These are phyloP conservation scores for Ophiostoma tasmaniense DNA, from an alignment of 2,329 filamentous ascomycete species.

Conservation along the genomic window DNA sequence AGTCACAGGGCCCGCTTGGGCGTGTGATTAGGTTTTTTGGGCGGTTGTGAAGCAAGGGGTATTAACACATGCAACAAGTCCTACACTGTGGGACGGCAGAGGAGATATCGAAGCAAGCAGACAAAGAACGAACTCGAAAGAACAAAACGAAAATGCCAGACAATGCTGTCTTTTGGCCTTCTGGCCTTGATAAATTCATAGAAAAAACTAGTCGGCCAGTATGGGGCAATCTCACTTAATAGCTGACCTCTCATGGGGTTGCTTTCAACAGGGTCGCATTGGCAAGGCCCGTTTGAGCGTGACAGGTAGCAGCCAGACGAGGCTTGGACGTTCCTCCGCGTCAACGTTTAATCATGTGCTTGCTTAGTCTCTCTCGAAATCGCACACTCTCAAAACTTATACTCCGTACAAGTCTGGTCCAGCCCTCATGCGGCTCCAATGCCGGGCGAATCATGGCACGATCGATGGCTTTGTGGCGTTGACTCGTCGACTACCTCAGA, in stretches of 20 bases:
- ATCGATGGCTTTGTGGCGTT: not conserved
- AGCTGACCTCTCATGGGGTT: not conserved
- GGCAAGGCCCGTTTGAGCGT: not conserved
- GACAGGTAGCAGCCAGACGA: not conserved
- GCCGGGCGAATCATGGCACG: not conserved
- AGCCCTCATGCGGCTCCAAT: not conserved
- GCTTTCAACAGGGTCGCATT: slow-evolving; percentile 7
- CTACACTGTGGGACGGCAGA: not conserved
- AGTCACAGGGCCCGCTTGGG: not conserved
- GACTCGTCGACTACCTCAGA: not conserved
- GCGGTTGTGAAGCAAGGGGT: not conserved
- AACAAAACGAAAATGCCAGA: not conserved
- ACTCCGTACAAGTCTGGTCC: not conserved
- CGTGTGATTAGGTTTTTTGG: not conserved
- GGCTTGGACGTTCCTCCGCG: slow-evolving; percentile 9
- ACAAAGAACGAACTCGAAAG: not conserved
- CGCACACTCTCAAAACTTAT: not conserved
- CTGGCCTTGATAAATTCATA: not conserved
- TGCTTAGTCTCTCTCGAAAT: not conserved
- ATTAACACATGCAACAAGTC: not conserved
- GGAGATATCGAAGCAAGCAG: not conserved
- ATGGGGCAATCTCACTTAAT: not conserved
- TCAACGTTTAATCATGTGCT: slow-evolving; percentile 16
- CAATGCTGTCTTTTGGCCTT: not conserved
- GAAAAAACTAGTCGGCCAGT: not conserved